Conservation (phyloP, 305 asterid species). For the Fraxinus floribunda region DNA sequence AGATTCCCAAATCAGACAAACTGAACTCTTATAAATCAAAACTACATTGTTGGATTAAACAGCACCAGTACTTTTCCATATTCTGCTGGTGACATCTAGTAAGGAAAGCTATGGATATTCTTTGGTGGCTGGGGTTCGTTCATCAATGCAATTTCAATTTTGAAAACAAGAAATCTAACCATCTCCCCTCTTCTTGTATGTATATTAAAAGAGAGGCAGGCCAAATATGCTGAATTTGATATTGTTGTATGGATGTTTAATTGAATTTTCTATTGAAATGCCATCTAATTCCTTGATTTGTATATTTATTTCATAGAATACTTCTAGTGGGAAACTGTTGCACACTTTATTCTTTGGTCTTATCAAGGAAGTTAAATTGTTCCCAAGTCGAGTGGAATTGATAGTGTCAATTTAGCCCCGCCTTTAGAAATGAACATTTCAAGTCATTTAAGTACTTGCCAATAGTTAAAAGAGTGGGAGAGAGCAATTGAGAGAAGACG, state of each 20-base stretch:
- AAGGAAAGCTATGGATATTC: slow-evolving; percentile 12
- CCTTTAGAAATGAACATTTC: background rate
- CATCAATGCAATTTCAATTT: slow-evolving; percentile 1
- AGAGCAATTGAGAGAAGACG: background rate
- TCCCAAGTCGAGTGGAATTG: too few species aligned
- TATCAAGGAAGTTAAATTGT: too few species aligned
- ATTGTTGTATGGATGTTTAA: background rate
- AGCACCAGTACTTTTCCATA: slow-evolving; percentile 38
- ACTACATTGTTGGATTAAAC: background rate
- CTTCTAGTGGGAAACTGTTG: background rate
- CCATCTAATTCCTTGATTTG: slow-evolving; percentile 3
- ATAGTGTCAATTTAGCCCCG: background rate
- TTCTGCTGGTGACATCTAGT: slow-evolving; percentile 34
- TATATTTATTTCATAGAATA: background rate
- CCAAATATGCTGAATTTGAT: slow-evolving; percentile 13
- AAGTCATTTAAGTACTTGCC: background rate
- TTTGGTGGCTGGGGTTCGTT: background rate
- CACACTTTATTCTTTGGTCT: background rate
- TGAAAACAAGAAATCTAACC: slow-evolving; percentile 18
- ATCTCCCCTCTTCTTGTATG: slow-evolving; percentile 20
- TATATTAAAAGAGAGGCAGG: slow-evolving; percentile 24
- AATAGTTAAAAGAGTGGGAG: background rate
- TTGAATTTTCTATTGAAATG: background rate
- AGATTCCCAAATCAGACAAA: background rate
- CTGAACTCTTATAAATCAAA: background rate